Evolutionary conservation across 345 rosid species (phyloP).

Genomic region (Bruguiera sexangula): DNA sequence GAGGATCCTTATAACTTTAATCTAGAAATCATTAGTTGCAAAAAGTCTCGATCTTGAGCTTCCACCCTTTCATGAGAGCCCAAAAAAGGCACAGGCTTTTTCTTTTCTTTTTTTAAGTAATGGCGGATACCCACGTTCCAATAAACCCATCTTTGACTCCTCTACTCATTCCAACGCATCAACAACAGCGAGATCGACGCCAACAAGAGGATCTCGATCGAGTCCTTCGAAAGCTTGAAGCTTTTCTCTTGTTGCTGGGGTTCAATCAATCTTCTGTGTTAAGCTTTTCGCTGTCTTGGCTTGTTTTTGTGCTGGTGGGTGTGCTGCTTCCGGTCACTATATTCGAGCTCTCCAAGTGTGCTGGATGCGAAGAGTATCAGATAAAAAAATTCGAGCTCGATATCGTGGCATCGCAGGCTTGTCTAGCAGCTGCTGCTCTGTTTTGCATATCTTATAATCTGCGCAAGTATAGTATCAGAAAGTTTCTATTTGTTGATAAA

Average conservation of each 20-base stretch:
- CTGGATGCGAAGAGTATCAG: constrained; percentile 53
- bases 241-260: constrained; percentile 56
- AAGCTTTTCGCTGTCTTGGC: constrained; percentile 58
- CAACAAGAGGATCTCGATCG: constrained; percentile 37
- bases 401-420: constrained; percentile 73
- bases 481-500: constrained; percentile 76
- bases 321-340: constrained; percentile 58
- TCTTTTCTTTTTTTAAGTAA: not conserved
- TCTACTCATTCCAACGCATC: constrained; percentile 42
- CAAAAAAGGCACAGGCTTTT: not conserved
- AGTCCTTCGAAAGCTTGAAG: constrained; percentile 46
- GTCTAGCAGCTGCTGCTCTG: constrained; percentile 72
- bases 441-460: constrained; percentile 71
- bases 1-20: no score
- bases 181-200: constrained; percentile 6
- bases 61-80: not conserved
- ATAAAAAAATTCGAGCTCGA: constrained; percentile 66
- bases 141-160: constrained; percentile 36
- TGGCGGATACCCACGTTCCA: constrained; percentile 36
- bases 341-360: constrained; percentile 56
- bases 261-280: constrained; percentile 54
- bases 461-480: constrained; percentile 68
- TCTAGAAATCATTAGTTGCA: no score
- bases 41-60: no score
- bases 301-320: constrained; percentile 51